Conservation (phyloP, 345 rosid species). For the Aurinia saxatilis region DNA sequence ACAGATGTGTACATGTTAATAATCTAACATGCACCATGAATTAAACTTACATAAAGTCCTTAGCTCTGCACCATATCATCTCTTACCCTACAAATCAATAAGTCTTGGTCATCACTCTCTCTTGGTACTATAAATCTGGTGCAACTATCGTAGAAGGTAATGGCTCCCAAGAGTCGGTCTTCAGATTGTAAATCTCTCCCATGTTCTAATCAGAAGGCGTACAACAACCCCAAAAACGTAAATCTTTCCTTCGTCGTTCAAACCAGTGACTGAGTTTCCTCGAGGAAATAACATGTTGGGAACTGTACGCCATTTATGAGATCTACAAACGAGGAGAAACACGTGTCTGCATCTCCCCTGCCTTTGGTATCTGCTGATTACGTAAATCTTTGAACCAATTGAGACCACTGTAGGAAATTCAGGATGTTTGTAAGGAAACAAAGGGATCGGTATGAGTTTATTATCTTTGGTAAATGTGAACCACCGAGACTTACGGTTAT, state of each 20-base stretch:
- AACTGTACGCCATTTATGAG: slow-evolving; percentile 39
- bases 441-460: slow-evolving; percentile 29
- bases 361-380: slow-evolving; percentile 43
- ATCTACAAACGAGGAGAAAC: slow-evolving; percentile 53
- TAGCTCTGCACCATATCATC: too few species aligned
- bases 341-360: slow-evolving; percentile 39
- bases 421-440: slow-evolving; percentile 30
- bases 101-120: too few species aligned
- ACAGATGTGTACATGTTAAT: too few species aligned
- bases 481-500: slow-evolving; percentile 14
- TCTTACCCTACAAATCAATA: too few species aligned
- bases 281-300: slow-evolving; percentile 49
- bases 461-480: slow-evolving; percentile 28
- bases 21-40: too few species aligned
- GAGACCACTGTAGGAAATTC: slow-evolving; percentile 40
- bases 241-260: slow-evolving; percentile 35
- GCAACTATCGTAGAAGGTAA: background rate
- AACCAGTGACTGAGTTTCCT: slow-evolving; percentile 48
- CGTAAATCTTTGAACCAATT: slow-evolving; percentile 37
- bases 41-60: too few species aligned
- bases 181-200: slow-evolving; percentile 60
- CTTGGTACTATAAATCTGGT: too few species aligned
- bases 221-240: slow-evolving; percentile 58
- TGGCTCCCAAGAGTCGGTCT: slow-evolving; percentile 32
- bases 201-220: slow-evolving; percentile 27